Conservation (phyloP, 2,329 filamentous ascomycete genomes). For the Colletotrichum ledebouriae region DNA sequence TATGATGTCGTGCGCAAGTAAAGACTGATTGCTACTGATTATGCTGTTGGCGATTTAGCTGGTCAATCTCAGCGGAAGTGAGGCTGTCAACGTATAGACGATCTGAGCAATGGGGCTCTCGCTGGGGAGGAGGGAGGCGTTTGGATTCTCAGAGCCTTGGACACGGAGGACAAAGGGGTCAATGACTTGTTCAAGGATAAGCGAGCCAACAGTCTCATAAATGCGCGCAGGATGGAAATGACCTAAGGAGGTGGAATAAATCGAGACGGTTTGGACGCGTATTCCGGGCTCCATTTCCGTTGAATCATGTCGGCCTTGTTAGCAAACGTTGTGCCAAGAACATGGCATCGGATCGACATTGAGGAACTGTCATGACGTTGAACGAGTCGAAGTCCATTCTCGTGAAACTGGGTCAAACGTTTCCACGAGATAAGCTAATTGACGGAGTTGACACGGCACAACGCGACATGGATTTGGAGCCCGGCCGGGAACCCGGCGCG, state of each 20-base stretch:
- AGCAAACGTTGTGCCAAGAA: no score
- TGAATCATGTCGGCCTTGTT: no score
- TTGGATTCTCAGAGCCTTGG: slow-evolving; percentile 1
- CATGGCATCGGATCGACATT: no score
- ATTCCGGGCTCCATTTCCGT: no score
- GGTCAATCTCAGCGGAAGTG: neutral
- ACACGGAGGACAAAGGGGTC: neutral
- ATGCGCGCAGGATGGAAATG: neutral
- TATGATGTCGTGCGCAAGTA: neutral
- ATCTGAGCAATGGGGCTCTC: no score
- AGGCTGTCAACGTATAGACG: no score
- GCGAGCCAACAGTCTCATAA: neutral
- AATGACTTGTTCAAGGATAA: neutral
- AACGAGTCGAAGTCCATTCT: no score
- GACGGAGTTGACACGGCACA: neutral
- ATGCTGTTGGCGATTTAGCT: neutral
- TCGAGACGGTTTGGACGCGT: no score
- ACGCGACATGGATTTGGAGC: neutral
- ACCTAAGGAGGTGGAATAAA: neutral
- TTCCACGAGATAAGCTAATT: neutral
- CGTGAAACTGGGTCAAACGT: neutral
- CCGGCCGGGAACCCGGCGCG: slow-evolving; percentile 19
- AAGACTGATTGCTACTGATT: neutral
- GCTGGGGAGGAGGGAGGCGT: neutral
- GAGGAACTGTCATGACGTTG: no score